Evolutionary conservation across 768 basidiomycete genomes (phyloP).

Genomic region (Hericium rajendrae): DNA sequence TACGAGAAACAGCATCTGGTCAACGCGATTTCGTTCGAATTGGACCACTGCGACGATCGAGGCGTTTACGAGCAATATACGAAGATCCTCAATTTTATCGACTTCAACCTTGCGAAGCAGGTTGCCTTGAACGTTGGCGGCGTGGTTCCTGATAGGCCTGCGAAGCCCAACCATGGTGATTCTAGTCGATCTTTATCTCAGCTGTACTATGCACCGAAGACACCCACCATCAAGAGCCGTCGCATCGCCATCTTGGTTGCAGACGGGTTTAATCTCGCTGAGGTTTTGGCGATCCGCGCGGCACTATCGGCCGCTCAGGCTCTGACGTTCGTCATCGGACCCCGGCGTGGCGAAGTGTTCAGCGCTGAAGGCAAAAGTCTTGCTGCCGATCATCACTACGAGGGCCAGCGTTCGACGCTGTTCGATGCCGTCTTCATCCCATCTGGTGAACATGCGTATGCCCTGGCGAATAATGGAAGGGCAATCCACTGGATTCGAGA

Average conservation of each 20-base stretch:
- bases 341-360: conserved; percentile 47
- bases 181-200: conserved; percentile 51
- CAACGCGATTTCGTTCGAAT: conserved; percentile 68
- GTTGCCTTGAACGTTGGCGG: conserved; percentile 63
- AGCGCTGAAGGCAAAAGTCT: conserved; percentile 25
- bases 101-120: conserved; percentile 58
- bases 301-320: conserved; percentile 44
- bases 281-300: conserved; percentile 49
- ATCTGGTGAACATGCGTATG: conserved; percentile 53
- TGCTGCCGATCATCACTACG: conserved; percentile 60
- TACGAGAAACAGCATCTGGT: conserved; percentile 68
- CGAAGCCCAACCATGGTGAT: conserved; percentile 47
- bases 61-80: conserved; percentile 62
- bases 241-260: conserved; percentile 69
- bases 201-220: conserved; percentile 39
- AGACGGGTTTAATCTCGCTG: conserved; percentile 61
- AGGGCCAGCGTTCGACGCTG: conserved; percentile 71
- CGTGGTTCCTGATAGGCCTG: conserved; percentile 41
- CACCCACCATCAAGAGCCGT: conserved; percentile 51
- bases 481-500: conserved; percentile 77
- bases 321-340: conserved; percentile 57
- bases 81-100: conserved; percentile 59
- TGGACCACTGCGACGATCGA: conserved; percentile 75
- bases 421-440: conserved; percentile 81
- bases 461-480: conserved; percentile 55